Conservation (phyloP, 768 basidiomycete genomes). For the Postia placenta region DNA sequence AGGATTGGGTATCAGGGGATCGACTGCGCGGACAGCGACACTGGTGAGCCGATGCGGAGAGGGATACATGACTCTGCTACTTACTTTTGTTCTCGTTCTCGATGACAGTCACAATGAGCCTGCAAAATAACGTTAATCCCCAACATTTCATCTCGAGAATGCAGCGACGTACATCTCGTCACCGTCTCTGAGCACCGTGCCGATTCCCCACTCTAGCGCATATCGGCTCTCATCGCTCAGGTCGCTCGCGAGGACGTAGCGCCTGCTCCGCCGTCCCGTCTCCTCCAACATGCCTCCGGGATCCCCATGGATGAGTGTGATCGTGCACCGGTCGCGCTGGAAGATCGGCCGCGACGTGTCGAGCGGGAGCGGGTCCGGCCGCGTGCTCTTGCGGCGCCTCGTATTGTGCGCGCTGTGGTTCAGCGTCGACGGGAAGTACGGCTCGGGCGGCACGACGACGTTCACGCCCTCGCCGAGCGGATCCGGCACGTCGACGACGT, state of each 20-base stretch:
- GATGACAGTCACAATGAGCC: conserved; percentile 82
- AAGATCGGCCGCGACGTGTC: conserved; percentile 75
- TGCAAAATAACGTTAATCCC: conserved; percentile 17
- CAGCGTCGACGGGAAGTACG: conserved; percentile 73
- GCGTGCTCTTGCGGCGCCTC: conserved; percentile 55
- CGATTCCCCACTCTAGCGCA: conserved; percentile 97
- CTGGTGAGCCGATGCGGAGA: not conserved
- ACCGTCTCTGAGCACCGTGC: conserved; percentile 90
- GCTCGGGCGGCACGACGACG: conserved; percentile 77
- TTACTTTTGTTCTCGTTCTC: conserved; percentile 89
- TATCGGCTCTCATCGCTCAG: conserved; percentile 90
- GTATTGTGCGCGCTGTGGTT: conserved; percentile 37
- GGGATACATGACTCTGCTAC: conserved; percentile 11
- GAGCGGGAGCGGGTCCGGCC: conserved; percentile 57
- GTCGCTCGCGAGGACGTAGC: conserved; percentile 91
- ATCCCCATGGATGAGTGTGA: conserved; percentile 82
- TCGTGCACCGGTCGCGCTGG: conserved; percentile 88
- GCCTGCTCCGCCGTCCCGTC: conserved; percentile 48
- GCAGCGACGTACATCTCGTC: conserved; percentile 63
- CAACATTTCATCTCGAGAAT: conserved; percentile 4
- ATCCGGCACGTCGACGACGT: conserved; percentile 52
- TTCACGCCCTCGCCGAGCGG: conserved; percentile 91
- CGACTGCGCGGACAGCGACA: conserved; percentile 36
- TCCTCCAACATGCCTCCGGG: conserved; percentile 48
- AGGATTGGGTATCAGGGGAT: conserved; percentile 62